Evolutionary conservation across 345 rosid species (phyloP).

Genomic region (Rhodamnia rubescens): DNA sequence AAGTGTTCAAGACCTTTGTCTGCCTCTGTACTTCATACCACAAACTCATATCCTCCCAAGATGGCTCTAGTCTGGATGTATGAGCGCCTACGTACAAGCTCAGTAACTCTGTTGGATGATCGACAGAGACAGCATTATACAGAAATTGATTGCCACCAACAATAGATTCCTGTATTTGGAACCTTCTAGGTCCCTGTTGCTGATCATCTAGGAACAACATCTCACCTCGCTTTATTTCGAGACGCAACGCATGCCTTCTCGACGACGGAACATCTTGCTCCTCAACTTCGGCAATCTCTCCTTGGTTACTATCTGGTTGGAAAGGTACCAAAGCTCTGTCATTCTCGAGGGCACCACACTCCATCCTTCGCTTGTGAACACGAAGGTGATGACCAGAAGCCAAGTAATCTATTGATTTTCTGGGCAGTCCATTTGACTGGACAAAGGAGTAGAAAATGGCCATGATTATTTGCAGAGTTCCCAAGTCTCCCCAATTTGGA

Average conservation of each 20-base stretch:
- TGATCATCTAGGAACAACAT: constrained; percentile 38
- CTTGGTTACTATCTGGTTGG: constrained; percentile 16
- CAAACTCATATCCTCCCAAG: constrained; percentile 62
- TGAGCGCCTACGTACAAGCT: constrained; percentile 45
- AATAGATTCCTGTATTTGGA: constrained; percentile 36
- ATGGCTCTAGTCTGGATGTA: constrained; percentile 51
- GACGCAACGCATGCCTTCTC: constrained; percentile 16
- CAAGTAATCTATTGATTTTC: constrained; percentile 38
- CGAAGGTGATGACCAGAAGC: constrained; percentile 40
- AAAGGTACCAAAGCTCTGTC: constrained; percentile 22
- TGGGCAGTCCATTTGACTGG: constrained; percentile 41
- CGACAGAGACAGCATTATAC: constrained; percentile 26
- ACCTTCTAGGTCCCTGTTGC: constrained; percentile 27
- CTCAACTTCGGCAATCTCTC: constrained; percentile 37
- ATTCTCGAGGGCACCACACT: constrained; percentile 22
- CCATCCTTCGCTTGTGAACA: constrained; percentile 37
- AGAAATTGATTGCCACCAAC: constrained; percentile 30
- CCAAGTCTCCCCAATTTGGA: constrained; percentile 54
- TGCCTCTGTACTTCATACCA: constrained; percentile 70
- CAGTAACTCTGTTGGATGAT: constrained; percentile 20
- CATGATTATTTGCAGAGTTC: constrained; percentile 40
- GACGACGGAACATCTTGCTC: constrained; percentile 9
- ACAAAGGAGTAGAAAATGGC: constrained; percentile 48
- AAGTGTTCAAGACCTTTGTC: constrained; percentile 46
- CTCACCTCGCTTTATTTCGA: constrained; percentile 31